Evolutionary conservation across 768 basidiomycete genomes (phyloP).

Genomic region (Suillus plorans): DNA sequence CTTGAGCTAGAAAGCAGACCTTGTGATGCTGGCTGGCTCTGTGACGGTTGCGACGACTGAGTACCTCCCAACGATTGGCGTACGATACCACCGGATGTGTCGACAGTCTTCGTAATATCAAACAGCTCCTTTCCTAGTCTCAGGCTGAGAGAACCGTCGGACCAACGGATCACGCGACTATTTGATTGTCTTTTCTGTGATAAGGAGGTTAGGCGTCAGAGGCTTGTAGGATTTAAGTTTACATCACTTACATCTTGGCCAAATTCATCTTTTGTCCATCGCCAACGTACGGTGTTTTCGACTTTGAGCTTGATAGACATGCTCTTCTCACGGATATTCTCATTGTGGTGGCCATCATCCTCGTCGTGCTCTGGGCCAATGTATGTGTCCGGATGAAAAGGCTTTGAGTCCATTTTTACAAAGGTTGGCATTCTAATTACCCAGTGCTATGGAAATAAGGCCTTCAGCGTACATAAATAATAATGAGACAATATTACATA

Average conservation of each 20-base stretch:
- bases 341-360: conserved; percentile 54
- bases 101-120: conserved; percentile 80
- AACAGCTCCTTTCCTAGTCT: conserved; percentile 93
- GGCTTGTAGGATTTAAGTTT: not conserved
- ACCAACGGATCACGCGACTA: conserved; percentile 90
- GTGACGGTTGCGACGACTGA: conserved; percentile 37
- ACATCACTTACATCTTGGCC: conserved; percentile 71
- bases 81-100: conserved; percentile 68
- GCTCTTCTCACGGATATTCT: conserved; percentile 70
- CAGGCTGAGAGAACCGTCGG: conserved; percentile 88
- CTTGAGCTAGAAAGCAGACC: conserved; percentile 36
- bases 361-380: conserved; percentile 79
- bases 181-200: conserved; percentile 82
- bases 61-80: conserved; percentile 56
- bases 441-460: conserved; percentile 57
- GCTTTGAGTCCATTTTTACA: conserved; percentile 84
- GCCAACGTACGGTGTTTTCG: conserved; percentile 94
- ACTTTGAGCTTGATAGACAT: conserved; percentile 87
- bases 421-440: conserved; percentile 93
- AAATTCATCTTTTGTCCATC: conserved; percentile 78
- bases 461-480: conserved; percentile 10
- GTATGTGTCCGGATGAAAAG: conserved; percentile 87
- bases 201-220: conserved; percentile 7
- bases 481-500: conserved; percentile 37
- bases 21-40: conserved; percentile 41